phyloP scores from a whole-genome alignment of 345 rosid species.

The Clarkia xantiana region DNA sequence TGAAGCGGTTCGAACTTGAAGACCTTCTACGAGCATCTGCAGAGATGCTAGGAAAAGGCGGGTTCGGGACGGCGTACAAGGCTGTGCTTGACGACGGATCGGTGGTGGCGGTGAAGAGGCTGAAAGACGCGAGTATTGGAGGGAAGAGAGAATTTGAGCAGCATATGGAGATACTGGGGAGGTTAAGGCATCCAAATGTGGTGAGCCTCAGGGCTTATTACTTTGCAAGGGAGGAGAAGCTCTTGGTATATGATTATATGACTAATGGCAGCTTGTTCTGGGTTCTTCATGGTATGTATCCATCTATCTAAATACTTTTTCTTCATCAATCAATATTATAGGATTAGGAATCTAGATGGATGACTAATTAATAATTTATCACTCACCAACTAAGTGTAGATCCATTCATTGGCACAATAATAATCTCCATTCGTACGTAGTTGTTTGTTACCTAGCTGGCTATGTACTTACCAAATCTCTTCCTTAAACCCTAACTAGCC shows the following conservation, averaged over 20 bases:
- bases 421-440: too few relatives aligned
- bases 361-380: too few relatives aligned
- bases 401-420: too few relatives aligned
- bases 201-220: conserved; percentile 72
- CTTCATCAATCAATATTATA: too few relatives aligned
- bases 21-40: conserved; percentile 87
- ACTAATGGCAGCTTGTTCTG: conserved; percentile 78
- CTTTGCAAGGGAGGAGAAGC: conserved; percentile 84
- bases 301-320: background rate
- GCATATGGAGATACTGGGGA: conserved; percentile 76
- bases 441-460: too few relatives aligned
- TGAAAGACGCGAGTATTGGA: conserved; percentile 59
- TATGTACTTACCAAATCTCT: too few relatives aligned
- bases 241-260: conserved; percentile 78
- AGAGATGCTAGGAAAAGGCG: conserved; percentile 93
- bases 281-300: conserved; percentile 82
- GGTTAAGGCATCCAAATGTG: conserved; percentile 50
- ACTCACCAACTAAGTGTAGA: too few relatives aligned
- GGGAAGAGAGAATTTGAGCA: conserved; percentile 69
- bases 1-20: conserved; percentile 63
- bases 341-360: too few relatives aligned
- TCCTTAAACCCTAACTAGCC: too few relatives aligned
- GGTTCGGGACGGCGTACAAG: conserved; percentile 85
- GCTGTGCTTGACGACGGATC: conserved; percentile 77
- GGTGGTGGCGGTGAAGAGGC: conserved; percentile 76